Evolutionary conservation across 176 grass and related monocot species (phyloP).

Genomic region (Otatea glauca): DNA sequence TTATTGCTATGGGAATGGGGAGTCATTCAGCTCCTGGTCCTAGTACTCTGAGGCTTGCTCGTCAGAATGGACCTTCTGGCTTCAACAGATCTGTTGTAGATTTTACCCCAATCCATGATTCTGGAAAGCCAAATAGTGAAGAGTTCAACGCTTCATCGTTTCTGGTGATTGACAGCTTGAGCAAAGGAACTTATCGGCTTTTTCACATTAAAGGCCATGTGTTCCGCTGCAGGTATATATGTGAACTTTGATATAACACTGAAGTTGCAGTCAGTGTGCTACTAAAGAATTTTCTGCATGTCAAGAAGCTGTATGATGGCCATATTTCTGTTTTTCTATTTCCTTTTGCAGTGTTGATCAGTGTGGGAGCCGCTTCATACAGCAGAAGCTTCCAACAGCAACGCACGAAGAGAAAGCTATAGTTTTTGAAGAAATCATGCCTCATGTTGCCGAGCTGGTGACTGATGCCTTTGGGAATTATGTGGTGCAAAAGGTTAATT

Average conservation of each 20-base stretch:
- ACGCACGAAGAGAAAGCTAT: slow-evolving; percentile 36
- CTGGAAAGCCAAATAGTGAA: not conserved
- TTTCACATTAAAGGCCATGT: slow-evolving; percentile 13
- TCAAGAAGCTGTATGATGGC: not conserved
- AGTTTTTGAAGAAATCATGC: slow-evolving; percentile 39
- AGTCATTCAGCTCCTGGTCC: not conserved
- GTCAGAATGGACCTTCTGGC: not conserved
- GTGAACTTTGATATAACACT: not conserved
- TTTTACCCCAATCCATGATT: not conserved
- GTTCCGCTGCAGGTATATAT: not conserved
- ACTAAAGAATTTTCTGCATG: not conserved
- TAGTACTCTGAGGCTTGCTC: not conserved
- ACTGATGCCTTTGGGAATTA: slow-evolving; percentile 53
- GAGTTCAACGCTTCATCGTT: too few relatives aligned
- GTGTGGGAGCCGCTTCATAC: slow-evolving; percentile 54
- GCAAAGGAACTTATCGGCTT: not conserved
- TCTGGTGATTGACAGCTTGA: not conserved
- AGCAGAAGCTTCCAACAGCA: slow-evolving; percentile 49
- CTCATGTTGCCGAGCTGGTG: slow-evolving; percentile 30
- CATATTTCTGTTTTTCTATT: not conserved
- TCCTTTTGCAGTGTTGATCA: slow-evolving; percentile 38
- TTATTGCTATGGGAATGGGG: not conserved
- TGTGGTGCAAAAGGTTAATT: slow-evolving; percentile 56
- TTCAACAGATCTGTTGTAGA: not conserved
- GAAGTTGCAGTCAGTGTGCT: not conserved